Conservation (phyloP, 768 basidiomycete genomes). For the Trametes cingulata region DNA sequence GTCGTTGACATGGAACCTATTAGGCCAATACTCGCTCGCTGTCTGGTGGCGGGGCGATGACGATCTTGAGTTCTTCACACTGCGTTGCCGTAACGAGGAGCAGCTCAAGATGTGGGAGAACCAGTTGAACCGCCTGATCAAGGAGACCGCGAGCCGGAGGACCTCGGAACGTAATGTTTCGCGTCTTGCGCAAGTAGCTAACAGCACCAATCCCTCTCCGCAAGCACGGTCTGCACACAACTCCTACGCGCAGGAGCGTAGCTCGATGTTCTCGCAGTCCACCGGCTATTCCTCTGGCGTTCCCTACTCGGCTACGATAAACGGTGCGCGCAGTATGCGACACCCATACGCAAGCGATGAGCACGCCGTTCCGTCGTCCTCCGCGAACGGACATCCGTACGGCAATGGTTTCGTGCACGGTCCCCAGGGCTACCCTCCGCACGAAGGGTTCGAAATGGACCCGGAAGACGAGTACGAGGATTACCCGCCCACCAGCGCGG, state of each 20-base stretch:
- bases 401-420: constrained; percentile 38
- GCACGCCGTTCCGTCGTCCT: constrained; percentile 19
- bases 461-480: constrained; percentile 79
- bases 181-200: constrained; percentile 46
- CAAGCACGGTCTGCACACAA: constrained; percentile 34
- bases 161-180: constrained; percentile 64
- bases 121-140: constrained; percentile 85
- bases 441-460: constrained; percentile 74
- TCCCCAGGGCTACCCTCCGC: constrained; percentile 57
- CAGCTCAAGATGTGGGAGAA: constrained; percentile 92
- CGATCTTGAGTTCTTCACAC: constrained; percentile 89
- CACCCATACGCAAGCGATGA: constrained; percentile 30
- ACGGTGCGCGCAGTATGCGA: constrained; percentile 22
- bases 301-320: constrained; percentile 25
- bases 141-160: constrained; percentile 68
- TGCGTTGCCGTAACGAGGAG: constrained; percentile 91
- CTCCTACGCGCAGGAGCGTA: constrained; percentile 19
- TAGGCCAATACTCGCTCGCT: constrained; percentile 74
- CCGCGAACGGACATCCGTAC: constrained; percentile 14
- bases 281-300: constrained; percentile 20
- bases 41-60: constrained; percentile 97
- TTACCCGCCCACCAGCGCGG: constrained; percentile 51
- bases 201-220: constrained; percentile 47
- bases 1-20: neutral
- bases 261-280: constrained; percentile 29